Base-by-base conservation (phyloP, 192 early-diverging fungal genomes). In the Gryganskiella cystojenkinii region DNA sequence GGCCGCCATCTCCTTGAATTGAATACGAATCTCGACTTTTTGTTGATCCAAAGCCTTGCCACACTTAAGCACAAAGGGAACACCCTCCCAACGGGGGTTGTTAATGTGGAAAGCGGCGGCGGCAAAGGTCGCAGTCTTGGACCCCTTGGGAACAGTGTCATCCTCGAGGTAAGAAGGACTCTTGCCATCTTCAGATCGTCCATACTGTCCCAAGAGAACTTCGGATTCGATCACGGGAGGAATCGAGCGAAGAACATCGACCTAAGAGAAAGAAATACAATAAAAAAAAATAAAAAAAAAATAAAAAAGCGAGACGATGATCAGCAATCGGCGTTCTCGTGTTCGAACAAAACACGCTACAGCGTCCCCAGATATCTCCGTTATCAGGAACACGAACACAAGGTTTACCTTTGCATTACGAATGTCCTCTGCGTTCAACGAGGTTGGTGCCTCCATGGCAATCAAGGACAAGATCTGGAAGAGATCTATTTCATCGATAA, bases 121-220 rank as follows among this genome's bases (percentile, higher is more conserved):
- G 7, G 97, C 97, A 76, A 90, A 99, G 2, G 97, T 99, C 27
- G 97, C 94, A 19, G 94, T 95, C 45, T 88, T 85, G 45, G 93
- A 95, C 40, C 86, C 90, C 70, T 92, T 89, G 61, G 94, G 93
- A 31, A 99, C 92, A 4, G 93, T 94, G 42, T 89, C 87, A 68
- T 99, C 97, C 43, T 99, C 95, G 68, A 94, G 86, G 84, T 98
- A 99, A n/a, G 96, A 95, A 50, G 93, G 92, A 67, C 92, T 90
- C 51, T 84, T 87, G 51, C 92, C 94, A 68, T 96, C 92, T 67
- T 88, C 86, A 22, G 90, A 88, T 33, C 74, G 85, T 24, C 86
- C 87, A 82, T 99, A 99, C 83, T 99, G 97, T 13, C 96, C 97
- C 61, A 99, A 83, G 53, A 98, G 70, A 11, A 92, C 88, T 72